Percentiles rank a stretch among this genome's conserved stretches.
phyloP scores from a whole-genome alignment of 371 early-diverging fungal species.

The Cokeromyces recurvatus region DNA sequence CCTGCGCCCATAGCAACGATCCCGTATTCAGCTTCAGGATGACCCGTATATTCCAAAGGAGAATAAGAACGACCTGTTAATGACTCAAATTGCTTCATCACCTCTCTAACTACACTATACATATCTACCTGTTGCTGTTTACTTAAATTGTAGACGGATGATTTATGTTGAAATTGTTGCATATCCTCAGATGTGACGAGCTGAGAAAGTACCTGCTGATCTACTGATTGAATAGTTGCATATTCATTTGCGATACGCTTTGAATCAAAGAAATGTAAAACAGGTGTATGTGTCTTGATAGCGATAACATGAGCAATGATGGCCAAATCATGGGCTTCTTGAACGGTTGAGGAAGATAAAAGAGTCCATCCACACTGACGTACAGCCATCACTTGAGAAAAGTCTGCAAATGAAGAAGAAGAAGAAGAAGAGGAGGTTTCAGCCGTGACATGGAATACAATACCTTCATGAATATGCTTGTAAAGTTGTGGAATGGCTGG shows the following conservation, averaged over 20 bases:
- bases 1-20: conserved; percentile 63
- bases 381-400: conserved; percentile 69
- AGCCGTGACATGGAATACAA: conserved; percentile 56
- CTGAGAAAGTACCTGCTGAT: conserved; percentile 11
- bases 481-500: conserved; percentile 64
- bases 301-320: conserved; percentile 61
- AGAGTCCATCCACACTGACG: conserved; percentile 74
- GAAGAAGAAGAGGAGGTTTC: conserved; percentile 20
- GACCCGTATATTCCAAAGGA: conserved; percentile 51
- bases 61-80: conserved; percentile 46
- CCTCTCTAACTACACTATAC: conserved; percentile 24
- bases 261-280: conserved; percentile 56
- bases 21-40: conserved; percentile 50
- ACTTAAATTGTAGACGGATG: conserved; percentile 37
- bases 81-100: conserved; percentile 32
- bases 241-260: conserved; percentile 38
- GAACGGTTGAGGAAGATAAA: conserved; percentile 63
- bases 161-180: background rate
- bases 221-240: conserved; percentile 22
- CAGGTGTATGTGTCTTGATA: conserved; percentile 52
- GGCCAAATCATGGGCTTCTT: conserved; percentile 71
- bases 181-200: conserved; percentile 32
- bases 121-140: conserved; percentile 30
- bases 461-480: conserved; percentile 46
- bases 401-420: conserved; percentile 34